A percentile compares a stretch with the other conserved stretches of the same genome.
phyloP scores from a whole-genome alignment of 768 basidiomycete species.

The Auriscalpium orientale region DNA sequence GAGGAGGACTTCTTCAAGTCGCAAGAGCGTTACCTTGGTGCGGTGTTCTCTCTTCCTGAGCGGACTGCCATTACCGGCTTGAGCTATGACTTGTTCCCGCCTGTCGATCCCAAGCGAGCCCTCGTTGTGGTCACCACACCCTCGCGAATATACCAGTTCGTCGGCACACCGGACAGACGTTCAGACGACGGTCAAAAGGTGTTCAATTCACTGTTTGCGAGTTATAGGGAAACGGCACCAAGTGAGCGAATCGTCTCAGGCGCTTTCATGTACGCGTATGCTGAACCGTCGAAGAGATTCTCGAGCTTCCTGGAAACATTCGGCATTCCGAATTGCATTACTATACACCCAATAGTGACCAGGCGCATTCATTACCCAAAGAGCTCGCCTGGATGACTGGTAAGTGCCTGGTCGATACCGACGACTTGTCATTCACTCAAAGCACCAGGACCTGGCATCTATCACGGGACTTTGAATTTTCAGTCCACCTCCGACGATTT shows the following conservation, averaged over 20 bases:
- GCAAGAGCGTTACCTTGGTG: conserved; percentile 68
- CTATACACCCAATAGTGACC: conserved; percentile 63
- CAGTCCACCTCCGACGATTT: conserved; percentile 62
- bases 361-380: conserved; percentile 62
- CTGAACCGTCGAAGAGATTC: conserved; percentile 56
- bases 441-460: conserved; percentile 71
- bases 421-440: conserved; percentile 2
- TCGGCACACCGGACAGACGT: conserved; percentile 57
- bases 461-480: conserved; percentile 73
- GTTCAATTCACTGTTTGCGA: conserved; percentile 66
- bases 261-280: neutral
- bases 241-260: conserved; percentile 44
- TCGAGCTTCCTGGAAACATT: conserved; percentile 79
- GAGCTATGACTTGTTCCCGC: conserved; percentile 70
- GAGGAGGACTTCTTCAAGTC: conserved; percentile 91
- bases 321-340: conserved; percentile 76
- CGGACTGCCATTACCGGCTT: conserved; percentile 79
- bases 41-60: conserved; percentile 73
- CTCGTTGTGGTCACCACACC: conserved; percentile 80
- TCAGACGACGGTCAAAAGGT: conserved; percentile 71
- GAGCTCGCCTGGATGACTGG: conserved; percentile 90
- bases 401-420: conserved; percentile 25
- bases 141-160: conserved; percentile 86
- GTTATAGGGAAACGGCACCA: conserved; percentile 69
- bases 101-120: conserved; percentile 49